Conservation (phyloP, 192 early-diverging fungal genomes). For the Entomortierella beljakovae region DNA sequence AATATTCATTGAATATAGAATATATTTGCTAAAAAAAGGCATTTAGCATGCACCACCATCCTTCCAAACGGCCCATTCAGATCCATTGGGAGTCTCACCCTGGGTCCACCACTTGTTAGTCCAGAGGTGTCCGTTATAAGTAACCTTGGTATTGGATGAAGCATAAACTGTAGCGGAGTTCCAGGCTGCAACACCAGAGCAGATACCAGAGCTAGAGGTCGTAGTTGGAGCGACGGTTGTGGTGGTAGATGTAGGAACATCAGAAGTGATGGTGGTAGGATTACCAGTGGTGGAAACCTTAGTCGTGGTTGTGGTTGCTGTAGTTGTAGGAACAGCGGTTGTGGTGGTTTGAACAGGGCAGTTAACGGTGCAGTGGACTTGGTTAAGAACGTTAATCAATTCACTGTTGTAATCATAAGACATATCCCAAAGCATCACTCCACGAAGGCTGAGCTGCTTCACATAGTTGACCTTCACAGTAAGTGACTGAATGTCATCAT, state of each 20-base stretch:
- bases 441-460: slow-evolving; percentile 59
- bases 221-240: not conserved
- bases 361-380: slow-evolving; percentile 26
- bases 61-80: slow-evolving; percentile 38
- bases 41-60: slow-evolving; percentile 28
- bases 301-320: not conserved
- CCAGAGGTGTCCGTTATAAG: slow-evolving; percentile 37
- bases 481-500: slow-evolving; percentile 78
- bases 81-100: slow-evolving; percentile 17
- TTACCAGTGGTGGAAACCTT: not conserved
- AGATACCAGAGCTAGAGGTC: slow-evolving; percentile 15
- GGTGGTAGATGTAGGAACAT: not conserved
- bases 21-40: not conserved
- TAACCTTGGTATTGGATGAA: slow-evolving; percentile 29
- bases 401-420: slow-evolving; percentile 42
- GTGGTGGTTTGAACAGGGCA: slow-evolving; percentile 13
- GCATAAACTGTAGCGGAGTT: slow-evolving; percentile 26
- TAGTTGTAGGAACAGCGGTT: not conserved
- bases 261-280: slow-evolving; percentile 2
- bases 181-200: slow-evolving; percentile 40
- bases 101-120: slow-evolving; percentile 52
- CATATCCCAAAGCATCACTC: slow-evolving; percentile 73
- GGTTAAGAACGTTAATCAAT: slow-evolving; percentile 29
- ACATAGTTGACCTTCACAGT: slow-evolving; percentile 69
- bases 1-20: not conserved